These are phyloP conservation scores for Mantamonas sphyraenae DNA, from an alignment of 78 protist genomes.

Conservation along the genomic window DNA sequence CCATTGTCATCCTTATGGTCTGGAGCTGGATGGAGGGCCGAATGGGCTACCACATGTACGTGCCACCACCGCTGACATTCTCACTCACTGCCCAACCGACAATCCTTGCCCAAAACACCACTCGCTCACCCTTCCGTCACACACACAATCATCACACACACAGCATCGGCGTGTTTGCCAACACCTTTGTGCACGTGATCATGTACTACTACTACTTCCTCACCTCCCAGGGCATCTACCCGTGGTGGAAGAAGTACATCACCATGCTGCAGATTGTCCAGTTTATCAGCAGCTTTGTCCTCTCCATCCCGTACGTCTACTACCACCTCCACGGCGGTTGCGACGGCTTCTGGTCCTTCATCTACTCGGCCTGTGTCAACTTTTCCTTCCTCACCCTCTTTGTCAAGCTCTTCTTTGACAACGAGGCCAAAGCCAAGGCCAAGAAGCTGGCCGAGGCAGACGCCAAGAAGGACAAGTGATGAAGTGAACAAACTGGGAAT, in stretches of 20 bases:
- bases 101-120: too few relatives aligned
- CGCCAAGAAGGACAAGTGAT: too few relatives aligned
- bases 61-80: too few relatives aligned
- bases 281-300: conserved; percentile 39
- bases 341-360: conserved; percentile 34
- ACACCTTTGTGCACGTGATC: conserved; percentile 50
- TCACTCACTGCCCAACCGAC: too few relatives aligned
- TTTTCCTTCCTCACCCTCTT: conserved; percentile 36
- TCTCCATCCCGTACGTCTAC: conserved; percentile 36
- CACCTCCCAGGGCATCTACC: conserved; percentile 16
- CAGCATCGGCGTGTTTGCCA: conserved; percentile 35
- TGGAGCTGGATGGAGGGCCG: conserved; percentile 47
- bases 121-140: too few relatives aligned
- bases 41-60: conserved; percentile 23
- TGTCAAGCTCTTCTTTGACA: conserved; percentile 16
- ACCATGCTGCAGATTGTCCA: conserved; percentile 52
- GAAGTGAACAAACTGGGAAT: too few relatives aligned
- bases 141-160: too few relatives aligned
- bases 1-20: conserved; percentile 41
- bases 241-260: conserved; percentile 44
- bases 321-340: conserved; percentile 17
- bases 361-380: conserved; percentile 32
- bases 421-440: too few relatives aligned
- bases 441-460: too few relatives aligned
- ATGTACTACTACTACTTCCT: conserved; percentile 51